Base-by-base conservation (phyloP, 2,329 filamentous ascomycete species). In the Pyricularia sp. region DNA sequence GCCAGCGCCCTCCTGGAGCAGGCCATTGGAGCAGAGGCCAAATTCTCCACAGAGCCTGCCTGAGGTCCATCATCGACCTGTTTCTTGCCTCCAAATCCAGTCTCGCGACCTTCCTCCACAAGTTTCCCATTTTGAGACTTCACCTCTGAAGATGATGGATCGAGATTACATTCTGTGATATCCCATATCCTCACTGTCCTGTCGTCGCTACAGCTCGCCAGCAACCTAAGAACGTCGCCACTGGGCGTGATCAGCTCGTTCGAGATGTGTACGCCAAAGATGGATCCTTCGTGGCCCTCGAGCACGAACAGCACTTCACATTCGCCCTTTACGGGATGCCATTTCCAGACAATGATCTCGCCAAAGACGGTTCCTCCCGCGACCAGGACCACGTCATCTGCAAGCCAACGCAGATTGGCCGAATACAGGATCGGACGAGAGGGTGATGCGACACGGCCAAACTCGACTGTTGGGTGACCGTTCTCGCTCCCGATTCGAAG, bases 201-300 rank as follows among this genome's bases (percentile, higher is more conserved):
- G 78, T 99, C 95, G 76, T 99, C 95, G 75, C 94, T 98, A 77
- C 95, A 99, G 74, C 92, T 97, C 17, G 90, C 92, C 42, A 99
- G 82, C n/a, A 97, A 78, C 67, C 91, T 84, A 30, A 81, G 80
- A 25, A 76, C 26, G 4, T 50, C 65, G 6, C 65, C 65, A 36
- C 14, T 25, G 1, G 76, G 71, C 26, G 79, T 72, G 7, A 71
- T 70, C 25, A 90, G 77, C 72, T 80, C 75, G 0, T 85, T 80
- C 0, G 93, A 97, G 50, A 98, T 90, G 36, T 88, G 85, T 2
- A 99, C 91, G 1, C 93, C 94, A 73, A 97, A 99, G 31, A 99
- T 90, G 0, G 94, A 97, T 0, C 95, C 95, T 75, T 97, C 93
- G 74, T 99, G 95, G 0, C 88, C 88, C 0, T 82, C 81, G 66